Evolutionary conservation across 768 basidiomycete species (phyloP).

Genomic region (Russula abietina): DNA sequence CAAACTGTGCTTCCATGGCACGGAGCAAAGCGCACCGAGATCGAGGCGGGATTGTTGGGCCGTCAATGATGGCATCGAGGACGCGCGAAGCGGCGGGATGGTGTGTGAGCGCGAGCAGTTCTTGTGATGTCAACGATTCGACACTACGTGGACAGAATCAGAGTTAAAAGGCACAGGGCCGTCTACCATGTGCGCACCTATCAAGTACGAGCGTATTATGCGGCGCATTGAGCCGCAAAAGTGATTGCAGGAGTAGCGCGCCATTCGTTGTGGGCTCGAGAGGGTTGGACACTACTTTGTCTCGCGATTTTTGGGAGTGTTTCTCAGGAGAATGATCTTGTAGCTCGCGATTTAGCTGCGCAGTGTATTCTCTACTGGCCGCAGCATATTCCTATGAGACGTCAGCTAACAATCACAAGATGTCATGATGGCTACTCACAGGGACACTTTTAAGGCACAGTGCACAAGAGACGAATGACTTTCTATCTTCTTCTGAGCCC

Average conservation of each 20-base stretch:
- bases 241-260: conserved; percentile 75
- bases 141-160: conserved; percentile 41
- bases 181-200: conserved; percentile 42
- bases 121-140: conserved; percentile 47
- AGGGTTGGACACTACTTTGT: conserved; percentile 29
- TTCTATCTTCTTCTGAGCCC: conserved; percentile 17
- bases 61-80: conserved; percentile 71
- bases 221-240: conserved; percentile 62
- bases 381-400: conserved; percentile 27
- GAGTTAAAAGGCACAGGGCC: background rate
- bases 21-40: conserved; percentile 66
- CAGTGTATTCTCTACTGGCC: conserved; percentile 14
- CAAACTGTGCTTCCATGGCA: conserved; percentile 72
- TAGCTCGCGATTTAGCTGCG: background rate
- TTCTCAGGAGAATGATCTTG: conserved; percentile 24
- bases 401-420: background rate
- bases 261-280: conserved; percentile 76
- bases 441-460: conserved; percentile 16
- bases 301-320: conserved; percentile 16
- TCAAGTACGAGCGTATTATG: conserved; percentile 63
- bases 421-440: conserved; percentile 1
- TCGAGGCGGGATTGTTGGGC: conserved; percentile 56
- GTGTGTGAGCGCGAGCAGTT: conserved; percentile 54
- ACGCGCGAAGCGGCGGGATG: conserved; percentile 70
- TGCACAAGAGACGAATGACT: conserved; percentile 16